Conservation (phyloP, 139 green algal species). For the Chlorella sp. region DNA sequence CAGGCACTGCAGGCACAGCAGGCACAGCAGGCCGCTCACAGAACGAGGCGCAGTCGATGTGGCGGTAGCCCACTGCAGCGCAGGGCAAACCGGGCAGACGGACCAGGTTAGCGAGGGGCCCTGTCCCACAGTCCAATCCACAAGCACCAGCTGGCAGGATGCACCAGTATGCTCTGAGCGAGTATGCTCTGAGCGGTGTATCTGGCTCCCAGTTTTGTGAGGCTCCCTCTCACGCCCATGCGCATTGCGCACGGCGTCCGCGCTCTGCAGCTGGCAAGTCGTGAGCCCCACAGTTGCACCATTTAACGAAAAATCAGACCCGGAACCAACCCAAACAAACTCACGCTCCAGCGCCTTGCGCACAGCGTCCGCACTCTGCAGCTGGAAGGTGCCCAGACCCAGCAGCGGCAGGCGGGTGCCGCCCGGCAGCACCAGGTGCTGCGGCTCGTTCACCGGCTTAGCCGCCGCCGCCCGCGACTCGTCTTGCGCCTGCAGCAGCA, state of each 20-base stretch:
- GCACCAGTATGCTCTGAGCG: too few species aligned
- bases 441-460: conserved; percentile 42
- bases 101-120: too few species aligned
- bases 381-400: conserved; percentile 77
- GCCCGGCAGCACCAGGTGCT: conserved; percentile 56
- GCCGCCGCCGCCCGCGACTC: background rate
- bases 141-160: too few species aligned
- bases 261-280: background rate
- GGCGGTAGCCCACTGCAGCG: conserved; percentile 70
- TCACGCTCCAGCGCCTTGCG: conserved; percentile 32
- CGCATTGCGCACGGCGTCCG: background rate
- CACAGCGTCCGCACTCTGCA: conserved; percentile 57
- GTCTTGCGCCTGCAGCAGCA: conserved; percentile 10
- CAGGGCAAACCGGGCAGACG: too few species aligned
- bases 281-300: too few species aligned
- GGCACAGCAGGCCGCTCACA: conserved; percentile 32
- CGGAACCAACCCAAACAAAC: too few species aligned
- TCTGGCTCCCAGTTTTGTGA: too few species aligned
- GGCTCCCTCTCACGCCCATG: too few species aligned
- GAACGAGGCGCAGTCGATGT: conserved; percentile 82
- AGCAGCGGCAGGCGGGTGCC: conserved; percentile 73
- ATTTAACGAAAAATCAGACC: too few species aligned
- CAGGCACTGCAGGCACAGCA: too few species aligned
- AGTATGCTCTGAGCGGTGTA: too few species aligned
- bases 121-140: too few species aligned